phyloP scores from a whole-genome alignment of 176 grass and related monocot species.

The Zoysia japonica region DNA sequence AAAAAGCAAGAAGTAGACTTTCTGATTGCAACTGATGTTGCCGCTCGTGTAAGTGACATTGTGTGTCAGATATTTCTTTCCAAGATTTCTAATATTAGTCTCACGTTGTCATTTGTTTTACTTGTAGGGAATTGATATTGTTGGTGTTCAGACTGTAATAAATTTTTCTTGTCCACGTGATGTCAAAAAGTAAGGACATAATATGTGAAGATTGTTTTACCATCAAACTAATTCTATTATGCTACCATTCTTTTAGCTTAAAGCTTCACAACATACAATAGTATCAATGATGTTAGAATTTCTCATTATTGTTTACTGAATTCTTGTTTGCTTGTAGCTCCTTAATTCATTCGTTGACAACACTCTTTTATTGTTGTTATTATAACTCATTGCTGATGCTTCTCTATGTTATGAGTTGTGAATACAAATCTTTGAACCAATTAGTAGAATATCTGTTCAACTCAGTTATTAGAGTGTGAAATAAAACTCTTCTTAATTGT shows the following conservation, averaged over 20 bases:
- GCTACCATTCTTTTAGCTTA: neutral
- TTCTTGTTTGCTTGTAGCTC: neutral
- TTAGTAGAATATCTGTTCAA: neutral
- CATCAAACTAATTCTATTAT: neutral
- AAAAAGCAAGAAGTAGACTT: constrained; percentile 92
- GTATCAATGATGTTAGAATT: neutral
- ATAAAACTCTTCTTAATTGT: neutral
- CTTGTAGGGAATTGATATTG: constrained; percentile 88
- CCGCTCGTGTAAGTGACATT: constrained; percentile 81
- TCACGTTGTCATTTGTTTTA: neutral
- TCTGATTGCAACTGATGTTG: constrained; percentile 95
- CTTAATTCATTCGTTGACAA: neutral
- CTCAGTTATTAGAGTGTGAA: neutral
- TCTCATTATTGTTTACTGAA: neutral
- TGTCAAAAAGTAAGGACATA: constrained; percentile 64
- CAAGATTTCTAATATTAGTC: constrained; percentile 4
- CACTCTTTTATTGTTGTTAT: neutral
- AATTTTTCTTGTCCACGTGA: constrained; percentile 97
- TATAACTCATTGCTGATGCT: neutral
- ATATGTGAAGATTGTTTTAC: neutral
- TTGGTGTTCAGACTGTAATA: constrained; percentile 90
- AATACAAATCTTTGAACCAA: neutral
- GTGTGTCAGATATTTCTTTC: neutral
- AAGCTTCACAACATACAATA: constrained; percentile 1
- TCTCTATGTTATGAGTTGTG: neutral